Base-by-base conservation (phyloP, 495 filamentous ascomycete species). In the Penicillium simplicissimum region DNA sequence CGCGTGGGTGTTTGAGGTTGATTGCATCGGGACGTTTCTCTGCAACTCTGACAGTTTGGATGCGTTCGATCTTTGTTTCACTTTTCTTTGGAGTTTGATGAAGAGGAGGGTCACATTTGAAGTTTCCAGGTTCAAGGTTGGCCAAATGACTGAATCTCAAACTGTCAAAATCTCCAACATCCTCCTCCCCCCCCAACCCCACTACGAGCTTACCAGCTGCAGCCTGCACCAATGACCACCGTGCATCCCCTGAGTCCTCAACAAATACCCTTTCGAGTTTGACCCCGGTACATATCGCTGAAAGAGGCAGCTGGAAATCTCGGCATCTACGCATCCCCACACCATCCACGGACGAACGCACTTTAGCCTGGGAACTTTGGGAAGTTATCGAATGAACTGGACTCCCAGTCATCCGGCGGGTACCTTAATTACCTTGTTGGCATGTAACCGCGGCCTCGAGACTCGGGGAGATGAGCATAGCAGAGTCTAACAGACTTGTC, bases 271-370 rank as follows among this genome's bases (percentile, higher is more conserved):
- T 28, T 54, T 55, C 38, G 17, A 52, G 49, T 28, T 52, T 45
- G 51, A 49, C 38, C 33, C 38, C 59, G 59, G 59, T 36, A 42
- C 17, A 37, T 31, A 47, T 36, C 21, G 25, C 63, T 66, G 38
- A 56, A 66, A 62, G 21, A 66, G 63, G 63, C 59, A 66, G 63
- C 59, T 66, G 33, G 56, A 61, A 37, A 2, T 43, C 63, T 65
- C 62, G 62, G 62, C 58, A 58, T 64, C 52, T 55, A 13, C 11
- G 3, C 6, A 14, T 42, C 49, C 58, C 54, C 58, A 55, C 59
- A 56, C 52, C 45, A 38, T 9, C 37, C 40, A 64, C 58, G 62
- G 62, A 60, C 53, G 58, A 64, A 64, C 58, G 31, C 48, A 54
- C 49, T 52, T 37, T n/a, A 28, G 25, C 56, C 56, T 60, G 62